A percentile compares a stretch with the other conserved stretches of the same genome.
Conservation (phyloP, 257 asterid genomes). For the Ehretia macrophylla region DNA sequence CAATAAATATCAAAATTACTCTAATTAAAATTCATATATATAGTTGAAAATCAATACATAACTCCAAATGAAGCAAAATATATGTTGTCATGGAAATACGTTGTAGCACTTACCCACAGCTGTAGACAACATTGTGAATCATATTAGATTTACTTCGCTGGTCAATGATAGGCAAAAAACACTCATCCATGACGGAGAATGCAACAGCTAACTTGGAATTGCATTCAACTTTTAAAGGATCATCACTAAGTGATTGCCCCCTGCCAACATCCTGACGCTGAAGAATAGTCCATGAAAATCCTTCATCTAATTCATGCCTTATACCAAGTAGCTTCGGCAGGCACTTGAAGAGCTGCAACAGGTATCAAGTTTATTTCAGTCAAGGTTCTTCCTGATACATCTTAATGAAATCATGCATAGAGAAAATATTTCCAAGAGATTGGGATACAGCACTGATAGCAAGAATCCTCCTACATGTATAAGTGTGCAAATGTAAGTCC, state of each 20-base stretch:
- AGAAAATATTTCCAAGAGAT: not conserved
- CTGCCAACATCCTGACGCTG: conserved; percentile 40
- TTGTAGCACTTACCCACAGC: conserved; percentile 46
- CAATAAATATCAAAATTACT: not conserved
- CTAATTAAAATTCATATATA: not conserved
- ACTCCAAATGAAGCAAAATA: not conserved
- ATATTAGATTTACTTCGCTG: conserved; percentile 59
- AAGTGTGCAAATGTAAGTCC: not conserved
- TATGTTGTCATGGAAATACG: not conserved
- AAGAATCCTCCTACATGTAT: not conserved
- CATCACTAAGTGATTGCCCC: conserved; percentile 30
- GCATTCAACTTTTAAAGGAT: conserved; percentile 38
- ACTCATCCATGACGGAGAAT: conserved; percentile 57
- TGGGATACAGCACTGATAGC: not conserved
- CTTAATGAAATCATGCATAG: too few relatives aligned
- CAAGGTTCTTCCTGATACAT: not conserved
- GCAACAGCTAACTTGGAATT: conserved; percentile 66
- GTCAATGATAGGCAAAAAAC: conserved; percentile 56
- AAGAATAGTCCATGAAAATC: conserved; percentile 72
- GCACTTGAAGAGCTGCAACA: conserved; percentile 53
- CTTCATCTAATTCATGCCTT: conserved; percentile 65
- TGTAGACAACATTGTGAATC: conserved; percentile 60
- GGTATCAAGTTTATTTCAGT: not conserved
- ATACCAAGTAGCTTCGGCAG: conserved; percentile 68
- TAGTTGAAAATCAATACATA: not conserved